Base-by-base conservation (phyloP, 768 basidiomycete species). In the Cystobasidium ongulense region DNA sequence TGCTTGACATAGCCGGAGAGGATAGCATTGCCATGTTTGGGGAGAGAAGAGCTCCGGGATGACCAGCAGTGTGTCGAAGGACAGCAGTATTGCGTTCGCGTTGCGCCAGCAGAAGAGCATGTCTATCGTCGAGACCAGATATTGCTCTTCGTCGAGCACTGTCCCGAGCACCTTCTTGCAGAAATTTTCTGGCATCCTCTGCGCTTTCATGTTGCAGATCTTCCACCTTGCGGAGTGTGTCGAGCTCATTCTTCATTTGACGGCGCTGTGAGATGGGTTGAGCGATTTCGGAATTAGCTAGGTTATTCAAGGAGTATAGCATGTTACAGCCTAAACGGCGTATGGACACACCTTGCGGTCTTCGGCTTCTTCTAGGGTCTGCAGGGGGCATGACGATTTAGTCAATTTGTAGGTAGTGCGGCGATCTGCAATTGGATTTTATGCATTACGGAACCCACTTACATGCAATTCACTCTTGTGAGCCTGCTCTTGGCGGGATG, bases 381-480 rank as follows among this genome's bases (percentile, higher is more conserved):
- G 65, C 8, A 67, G 8, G 23, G 23, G 5, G n/a, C 29, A 52
- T 39, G 29, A 17, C 41, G 27, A 63, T 11, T 59, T 31, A 31
- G 57, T 15, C 57, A n/a, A n/a, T n/a, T n/a, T n/a, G n/a, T n/a
- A n/a, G n/a, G n/a, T n/a, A n/a, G n/a, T n/a, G n/a, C n/a, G n/a
- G n/a, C n/a, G n/a, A 31, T 59, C 11, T 59, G 25, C 21, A 23
- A 11, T 23, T 11, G 57, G 57, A 61, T 61, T 27, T 25, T 31
- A 63, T 7, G 62, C 10, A 36, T 36, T n/a, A 63, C 10, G 11
- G 62, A 36, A 43, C 21, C 64, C n/a, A n/a, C n/a, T 15, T 33
- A 67, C 65, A 53, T 67, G 38, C 3, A 67, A 31, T 53, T 67
- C 65, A 39, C 43, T 13, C 50, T 67, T 67, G 65, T 67, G 65